These are phyloP conservation scores for Lipomyces spencermartinsiae DNA, from an alignment of 805 yeast species.

Conservation along the genomic window DNA sequence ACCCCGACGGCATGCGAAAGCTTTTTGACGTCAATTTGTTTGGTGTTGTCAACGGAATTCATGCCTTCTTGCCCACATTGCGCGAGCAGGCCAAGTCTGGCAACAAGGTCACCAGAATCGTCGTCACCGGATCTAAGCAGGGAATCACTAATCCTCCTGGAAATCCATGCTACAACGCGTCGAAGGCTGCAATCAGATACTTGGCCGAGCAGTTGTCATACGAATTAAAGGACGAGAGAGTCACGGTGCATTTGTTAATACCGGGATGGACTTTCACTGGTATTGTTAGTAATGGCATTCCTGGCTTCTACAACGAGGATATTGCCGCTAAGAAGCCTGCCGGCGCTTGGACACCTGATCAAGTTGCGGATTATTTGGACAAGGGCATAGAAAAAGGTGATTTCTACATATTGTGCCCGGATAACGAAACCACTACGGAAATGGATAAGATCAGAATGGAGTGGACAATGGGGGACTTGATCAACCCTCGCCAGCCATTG, in stretches of 20 bases:
- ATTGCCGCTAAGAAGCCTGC: constrained; percentile 37
- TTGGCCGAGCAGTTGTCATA: constrained; percentile 47
- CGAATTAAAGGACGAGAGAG: constrained; percentile 36
- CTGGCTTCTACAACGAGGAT: constrained; percentile 28
- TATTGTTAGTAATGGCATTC: constrained; percentile 32
- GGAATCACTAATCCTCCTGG: constrained; percentile 53
- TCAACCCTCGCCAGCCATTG: constrained; percentile 39
- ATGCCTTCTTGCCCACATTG: constrained; percentile 40
- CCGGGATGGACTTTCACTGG: constrained; percentile 45
- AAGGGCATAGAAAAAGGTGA: constrained; percentile 34
- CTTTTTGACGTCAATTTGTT: constrained; percentile 41
- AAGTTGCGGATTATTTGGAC: constrained; percentile 40
- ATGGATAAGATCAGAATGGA: constrained; percentile 40
- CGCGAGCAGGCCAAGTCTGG: constrained; percentile 28
- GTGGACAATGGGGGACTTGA: constrained; percentile 40
- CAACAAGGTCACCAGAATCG: constrained; percentile 28
- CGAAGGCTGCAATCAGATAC: constrained; percentile 60
- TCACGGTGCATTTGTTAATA: constrained; percentile 40
- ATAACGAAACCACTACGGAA: constrained; percentile 40
- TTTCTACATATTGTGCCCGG: constrained; percentile 43
- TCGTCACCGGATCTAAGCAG: constrained; percentile 44
- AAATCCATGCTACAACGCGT: constrained; percentile 62
- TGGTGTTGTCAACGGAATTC: constrained; percentile 42
- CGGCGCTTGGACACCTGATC: constrained; percentile 44
- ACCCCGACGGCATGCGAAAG: constrained; percentile 36